Evolutionary conservation across 306 rosid species (phyloP), one percentile per base, ranked within the genome.

Genomic region (Trifolium subterraneum): DNA sequence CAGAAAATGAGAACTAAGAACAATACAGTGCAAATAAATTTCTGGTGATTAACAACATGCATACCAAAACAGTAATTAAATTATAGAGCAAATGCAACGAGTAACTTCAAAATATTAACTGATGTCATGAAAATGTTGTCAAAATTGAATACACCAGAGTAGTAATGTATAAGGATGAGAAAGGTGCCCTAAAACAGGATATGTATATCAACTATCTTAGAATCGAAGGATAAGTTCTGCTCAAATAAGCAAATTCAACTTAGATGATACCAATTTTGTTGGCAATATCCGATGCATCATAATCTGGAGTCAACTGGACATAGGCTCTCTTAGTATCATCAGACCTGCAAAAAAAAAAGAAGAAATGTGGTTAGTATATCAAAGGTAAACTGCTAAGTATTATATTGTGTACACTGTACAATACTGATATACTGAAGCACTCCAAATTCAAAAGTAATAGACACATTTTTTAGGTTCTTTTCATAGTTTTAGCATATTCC

Each of bases 311-410:
- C 85, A 93, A 82, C 84, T 97, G 81, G 58, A 93, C 98, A 72
- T 93, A 90, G 2, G 98, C 97, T 84, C 89, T 93, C 96, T 93
- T 93, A 0, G 96, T 90, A 77, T 96, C 97, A 76, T 93, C 97
- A 0, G 98, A 97, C 90, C 97, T 93, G 88, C 82, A 82, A 19
- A 67, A 29, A 19, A 67, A 29, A 12, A 50, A 10, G 14, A 33
- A 50, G 35, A 7, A 5, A 45, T 8, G 33, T 8, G 14, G 72
- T 80, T 66, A 42, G 50, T 25, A 52, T 27, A 70, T 20, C 35
- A 44, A 18, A 14, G 15, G 16, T 19, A 3, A 16, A 31, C 36
- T 11, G 22, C 59, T 36, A 6, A 23, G 39, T 18, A 58, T 25
- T 56, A 54, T 42, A 54, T 38, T 27, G 29, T 10, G 45, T 29